Base-by-base conservation (phyloP, 2,329 filamentous ascomycete genomes). In the Exophiala aquamarina region DNA sequence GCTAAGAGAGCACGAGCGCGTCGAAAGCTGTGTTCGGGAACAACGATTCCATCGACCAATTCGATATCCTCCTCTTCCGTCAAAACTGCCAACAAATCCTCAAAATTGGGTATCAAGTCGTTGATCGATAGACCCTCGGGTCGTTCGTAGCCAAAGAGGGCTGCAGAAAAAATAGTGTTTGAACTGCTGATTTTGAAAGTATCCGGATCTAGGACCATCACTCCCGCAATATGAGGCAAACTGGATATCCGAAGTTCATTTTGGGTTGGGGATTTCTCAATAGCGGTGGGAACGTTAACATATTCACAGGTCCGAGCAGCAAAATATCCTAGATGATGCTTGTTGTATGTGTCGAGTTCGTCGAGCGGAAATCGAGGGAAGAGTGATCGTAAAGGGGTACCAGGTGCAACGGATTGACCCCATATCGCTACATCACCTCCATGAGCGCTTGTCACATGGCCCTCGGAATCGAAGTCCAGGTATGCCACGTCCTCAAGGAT, bases 171-270 rank as follows among this genome's bases (percentile, higher is more conserved):
- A 15, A 94, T 92, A 3, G 89, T 88, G 66, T 98, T 98, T 7
- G 91, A 93, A 69, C 91, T 96, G 63, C 87, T 87, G 60, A 98
- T 87, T 40, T 82, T 81, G 55, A 97, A 76, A 1, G 79, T 83
- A 21, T 82, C 73, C 1, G 92, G 86, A n/a, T 87, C 86, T 10
- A 98, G 76, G 7, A 98, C 91, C 62, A 98, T 84, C 61, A 98
- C 96, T 39, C 93, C 93, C 45, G 93, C 93, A 68, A 98, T 96
- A 64, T 98, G 92, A 13, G 93, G 93, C 56, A 96, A 95, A 63
- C 90, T 95, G 13, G 92, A 95, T 34, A 98, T 81, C 41, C 89
- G 83, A 55, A 98, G 78, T 56, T 88, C 83, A 14, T 82, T 78
- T 57, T 84, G 76, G 33, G 80, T 83, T 26, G 81, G 78, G 2